These are phyloP conservation scores for Colletotrichum sansevieriae DNA, from an alignment of 2,329 filamentous ascomycete genomes.

Conservation along the genomic window DNA sequence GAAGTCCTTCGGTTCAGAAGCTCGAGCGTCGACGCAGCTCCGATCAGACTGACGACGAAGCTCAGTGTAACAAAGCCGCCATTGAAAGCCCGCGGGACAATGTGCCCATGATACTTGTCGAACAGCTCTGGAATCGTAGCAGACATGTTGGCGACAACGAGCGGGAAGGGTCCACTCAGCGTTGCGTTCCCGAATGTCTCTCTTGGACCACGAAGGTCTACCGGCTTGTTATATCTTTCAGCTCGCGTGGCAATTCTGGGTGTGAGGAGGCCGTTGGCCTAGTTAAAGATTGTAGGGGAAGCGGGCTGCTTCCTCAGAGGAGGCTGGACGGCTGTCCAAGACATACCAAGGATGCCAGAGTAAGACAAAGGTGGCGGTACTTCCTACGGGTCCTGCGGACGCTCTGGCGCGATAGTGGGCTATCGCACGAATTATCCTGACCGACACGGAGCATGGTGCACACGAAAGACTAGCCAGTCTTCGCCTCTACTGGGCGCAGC, in stretches of 20 bases:
- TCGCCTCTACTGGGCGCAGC: slow-evolving; percentile 15
- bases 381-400: slow-evolving; percentile 5
- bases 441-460: slow-evolving; percentile 8
- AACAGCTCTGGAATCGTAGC: slow-evolving; percentile 49
- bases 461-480: slow-evolving; percentile 19
- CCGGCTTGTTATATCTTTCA: slow-evolving; percentile 22
- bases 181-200: slow-evolving; percentile 33
- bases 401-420: slow-evolving; percentile 28
- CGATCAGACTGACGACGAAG: slow-evolving; percentile 81
- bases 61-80: slow-evolving; percentile 78
- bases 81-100: slow-evolving; percentile 64
- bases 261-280: slow-evolving; percentile 13
- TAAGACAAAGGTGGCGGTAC: slow-evolving; percentile 38
- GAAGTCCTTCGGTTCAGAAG: slow-evolving; percentile 83
- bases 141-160: slow-evolving; percentile 31
- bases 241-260: slow-evolving; percentile 27
- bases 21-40: slow-evolving; percentile 84
- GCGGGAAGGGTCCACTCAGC: slow-evolving; percentile 22
- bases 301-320: slow-evolving; percentile 14
- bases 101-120: slow-evolving; percentile 56
- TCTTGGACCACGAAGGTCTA: slow-evolving; percentile 14
- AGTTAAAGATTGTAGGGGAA: slow-evolving; percentile 14
- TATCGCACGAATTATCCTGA: slow-evolving; percentile 22
- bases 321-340: slow-evolving; percentile 25
- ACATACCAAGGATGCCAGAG: slow-evolving; percentile 37